Conservation (phyloP, 208 protist species). For the Acanthamoeba royreba region DNA sequence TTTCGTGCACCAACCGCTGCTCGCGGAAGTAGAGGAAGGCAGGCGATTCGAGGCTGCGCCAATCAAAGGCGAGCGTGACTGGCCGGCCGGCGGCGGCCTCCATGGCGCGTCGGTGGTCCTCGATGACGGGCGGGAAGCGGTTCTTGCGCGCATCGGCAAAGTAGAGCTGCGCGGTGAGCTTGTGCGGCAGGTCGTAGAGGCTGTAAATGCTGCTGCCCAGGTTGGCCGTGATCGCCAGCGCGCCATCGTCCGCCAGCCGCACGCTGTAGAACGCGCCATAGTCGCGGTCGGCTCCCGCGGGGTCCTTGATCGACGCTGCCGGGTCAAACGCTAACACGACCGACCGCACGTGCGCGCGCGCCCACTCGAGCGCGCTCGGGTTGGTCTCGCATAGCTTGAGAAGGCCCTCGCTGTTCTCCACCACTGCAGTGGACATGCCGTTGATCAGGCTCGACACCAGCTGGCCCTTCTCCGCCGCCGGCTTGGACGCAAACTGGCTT, state of each 20-base stretch:
- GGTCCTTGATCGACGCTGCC: background rate
- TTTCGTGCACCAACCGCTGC: background rate
- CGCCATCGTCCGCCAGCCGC: background rate
- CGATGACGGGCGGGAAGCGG: background rate
- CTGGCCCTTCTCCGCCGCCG: background rate
- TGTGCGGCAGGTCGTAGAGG: background rate
- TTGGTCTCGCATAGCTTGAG: background rate
- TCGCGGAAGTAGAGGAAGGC: background rate
- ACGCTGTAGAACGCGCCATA: background rate
- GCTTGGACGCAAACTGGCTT: background rate
- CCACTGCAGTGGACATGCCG: background rate
- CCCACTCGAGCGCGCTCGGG: background rate
- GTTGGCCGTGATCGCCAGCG: background rate
- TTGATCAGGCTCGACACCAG: background rate
- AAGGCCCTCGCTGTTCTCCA: background rate
- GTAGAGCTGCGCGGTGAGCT: background rate
- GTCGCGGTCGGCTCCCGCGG: background rate
- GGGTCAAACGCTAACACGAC: background rate
- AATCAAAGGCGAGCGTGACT: background rate
- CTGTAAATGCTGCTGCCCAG: background rate
- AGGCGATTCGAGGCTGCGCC: background rate
- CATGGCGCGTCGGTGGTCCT: background rate
- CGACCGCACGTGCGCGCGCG: background rate
- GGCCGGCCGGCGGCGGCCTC: background rate
- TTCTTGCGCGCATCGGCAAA: background rate